Conservation (phyloP, 176 grass and related monocot species). For the Elaeis guineensis region DNA sequence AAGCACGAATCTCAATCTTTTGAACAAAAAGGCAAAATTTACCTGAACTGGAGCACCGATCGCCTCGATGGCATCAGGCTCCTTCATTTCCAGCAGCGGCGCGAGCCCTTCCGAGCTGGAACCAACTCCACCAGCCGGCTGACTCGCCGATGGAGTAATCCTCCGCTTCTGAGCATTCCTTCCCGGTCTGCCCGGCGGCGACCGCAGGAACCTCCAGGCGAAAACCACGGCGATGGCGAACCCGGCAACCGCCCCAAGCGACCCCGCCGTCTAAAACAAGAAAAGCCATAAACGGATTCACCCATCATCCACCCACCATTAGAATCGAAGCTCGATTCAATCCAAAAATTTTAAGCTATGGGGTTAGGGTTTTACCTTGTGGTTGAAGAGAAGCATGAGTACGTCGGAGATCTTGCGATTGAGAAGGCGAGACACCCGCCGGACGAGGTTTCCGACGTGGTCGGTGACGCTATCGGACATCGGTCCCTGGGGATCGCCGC, state of each 20-base stretch:
- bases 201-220: constrained; percentile 74
- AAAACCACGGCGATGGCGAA: constrained; percentile 93
- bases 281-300: no score
- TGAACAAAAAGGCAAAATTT: not conserved
- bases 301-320: no score
- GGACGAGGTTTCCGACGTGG: constrained; percentile 46
- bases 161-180: constrained; percentile 48
- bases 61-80: constrained; percentile 19
- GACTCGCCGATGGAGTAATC: constrained; percentile 6
- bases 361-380: constrained; percentile 60
- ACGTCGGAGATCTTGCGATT: constrained; percentile 72
- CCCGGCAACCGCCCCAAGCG: constrained; percentile 75
- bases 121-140: not conserved
- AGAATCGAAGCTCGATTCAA: not conserved
- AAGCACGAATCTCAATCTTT: not conserved
- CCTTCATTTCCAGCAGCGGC: not conserved
- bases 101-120: not conserved
- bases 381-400: constrained; percentile 42
- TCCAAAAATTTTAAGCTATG: not conserved
- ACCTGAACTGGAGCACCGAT: constrained; percentile 5
- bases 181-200: constrained; percentile 23
- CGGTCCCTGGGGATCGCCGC: no score
- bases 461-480: constrained; percentile 50
- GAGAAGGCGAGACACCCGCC: constrained; percentile 58
- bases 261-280: constrained; percentile 41